Base-by-base conservation (phyloP, 257 asterid species). In the Gynochthodes officinalis region DNA sequence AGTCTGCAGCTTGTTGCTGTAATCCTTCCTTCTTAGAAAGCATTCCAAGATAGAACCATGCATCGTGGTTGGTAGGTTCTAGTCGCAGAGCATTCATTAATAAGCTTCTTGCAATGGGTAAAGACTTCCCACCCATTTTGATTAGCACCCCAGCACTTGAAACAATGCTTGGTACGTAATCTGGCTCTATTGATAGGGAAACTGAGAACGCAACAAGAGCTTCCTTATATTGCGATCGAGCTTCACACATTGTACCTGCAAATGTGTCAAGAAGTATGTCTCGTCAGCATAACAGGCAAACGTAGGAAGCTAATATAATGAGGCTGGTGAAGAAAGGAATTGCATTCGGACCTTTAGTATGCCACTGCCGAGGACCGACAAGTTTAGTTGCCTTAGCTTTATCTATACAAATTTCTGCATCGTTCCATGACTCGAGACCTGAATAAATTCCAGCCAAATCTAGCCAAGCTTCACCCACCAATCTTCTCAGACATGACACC, bases 381-480 rank as follows among this genome's bases (percentile, higher is more conserved):
- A 70, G 71, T 1, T 73, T 69, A 19, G 78, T 72, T 9, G 86
- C 73, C 77, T 82, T 82, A 30, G 95, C 93, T 71, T 84, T 89
- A 70, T 80, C 72, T 50, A 90, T 72, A 74, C 98, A 90, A 49
- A 85, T 77, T 46, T 84, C 82, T 15, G 97, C 85, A 67, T 93
- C 97, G 19, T 72, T 75, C 92, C 88, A 89, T 50, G 89, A 75
- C 80, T 89, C 84, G 5, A 85, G 86, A 67, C 79, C 84, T 30
- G 89, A 74, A 42, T 93, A 93, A 54, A 93, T 86, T 59, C 84
- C 85, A 30, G 98, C 96, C 80, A 93, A 87, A 85, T 93, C 98
- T 46, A 89, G 76, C 98, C 98, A 93, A 52, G 93, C 85, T 84
- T 90, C 96, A 33, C 75, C 68, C 74, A 86, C 95, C 79, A 92